These are phyloP conservation scores for Ramaria rubella DNA, from an alignment of 768 basidiomycete genomes.

Conservation along the genomic window DNA sequence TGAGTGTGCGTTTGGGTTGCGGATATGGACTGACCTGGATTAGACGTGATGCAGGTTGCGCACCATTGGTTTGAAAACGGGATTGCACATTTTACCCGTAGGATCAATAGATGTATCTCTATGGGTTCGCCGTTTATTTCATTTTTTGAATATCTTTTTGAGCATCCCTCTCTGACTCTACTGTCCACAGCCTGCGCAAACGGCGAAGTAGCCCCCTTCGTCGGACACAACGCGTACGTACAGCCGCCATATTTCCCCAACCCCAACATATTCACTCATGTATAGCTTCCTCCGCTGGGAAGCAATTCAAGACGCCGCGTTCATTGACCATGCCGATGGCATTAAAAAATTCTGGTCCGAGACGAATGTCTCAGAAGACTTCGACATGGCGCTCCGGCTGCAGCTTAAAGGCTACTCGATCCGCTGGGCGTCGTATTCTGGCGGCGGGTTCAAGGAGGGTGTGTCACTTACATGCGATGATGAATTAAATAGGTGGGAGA, in stretches of 20 bases:
- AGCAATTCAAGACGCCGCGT: slow-evolving; percentile 48
- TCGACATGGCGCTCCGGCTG: slow-evolving; percentile 57
- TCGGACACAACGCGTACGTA: slow-evolving; percentile 72
- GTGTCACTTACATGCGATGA: slow-evolving; percentile 86
- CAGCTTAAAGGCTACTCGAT: slow-evolving; percentile 67
- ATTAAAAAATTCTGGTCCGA: slow-evolving; percentile 59
- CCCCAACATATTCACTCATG: not conserved
- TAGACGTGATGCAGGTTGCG: slow-evolving; percentile 89
- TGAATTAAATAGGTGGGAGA: slow-evolving; percentile 90
- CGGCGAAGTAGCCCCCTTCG: slow-evolving; percentile 77
- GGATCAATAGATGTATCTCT: slow-evolving; percentile 79
- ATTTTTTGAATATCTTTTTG: too few species aligned
- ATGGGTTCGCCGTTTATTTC: slow-evolving; percentile 36
- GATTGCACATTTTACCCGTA: slow-evolving; percentile 82
- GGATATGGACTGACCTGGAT: too few species aligned
- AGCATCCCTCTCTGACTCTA: too few species aligned
- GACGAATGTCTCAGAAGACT: slow-evolving; percentile 60
- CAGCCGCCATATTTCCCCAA: not conserved
- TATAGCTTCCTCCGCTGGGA: slow-evolving; percentile 48
- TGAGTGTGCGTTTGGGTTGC: too few species aligned
- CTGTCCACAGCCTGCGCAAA: slow-evolving; percentile 51
- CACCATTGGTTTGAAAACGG: slow-evolving; percentile 89
- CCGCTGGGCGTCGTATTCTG: slow-evolving; percentile 80
- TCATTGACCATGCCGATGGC: slow-evolving; percentile 45
- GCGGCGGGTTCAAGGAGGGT: slow-evolving; percentile 86